These are phyloP conservation scores for Rhizopus arrhizus DNA, from an alignment of 371 early-diverging fungal species.

Conservation along the genomic window DNA sequence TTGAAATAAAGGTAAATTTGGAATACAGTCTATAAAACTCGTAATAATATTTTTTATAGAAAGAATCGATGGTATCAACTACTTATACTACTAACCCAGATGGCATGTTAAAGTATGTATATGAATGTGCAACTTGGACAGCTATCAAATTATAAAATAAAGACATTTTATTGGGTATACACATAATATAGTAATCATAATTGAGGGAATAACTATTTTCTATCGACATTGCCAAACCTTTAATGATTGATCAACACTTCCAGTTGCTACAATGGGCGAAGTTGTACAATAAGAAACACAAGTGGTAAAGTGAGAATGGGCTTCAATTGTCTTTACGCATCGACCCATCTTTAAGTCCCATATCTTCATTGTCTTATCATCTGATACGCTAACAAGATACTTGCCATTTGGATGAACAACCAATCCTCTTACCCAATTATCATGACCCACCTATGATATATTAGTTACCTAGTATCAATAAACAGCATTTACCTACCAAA, in stretches of 20 bases:
- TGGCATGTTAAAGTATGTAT: slow-evolving; percentile 84
- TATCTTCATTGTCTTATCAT: slow-evolving; percentile 83
- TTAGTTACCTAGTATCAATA: slow-evolving; percentile 15
- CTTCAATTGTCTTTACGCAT: slow-evolving; percentile 75
- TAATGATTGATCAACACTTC: slow-evolving; percentile 74
- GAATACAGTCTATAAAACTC: background rate
- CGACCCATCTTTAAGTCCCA: slow-evolving; percentile 87
- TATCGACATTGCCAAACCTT: slow-evolving; percentile 68
- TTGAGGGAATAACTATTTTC: background rate
- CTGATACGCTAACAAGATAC: slow-evolving; percentile 74
- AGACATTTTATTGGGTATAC: too few species aligned
- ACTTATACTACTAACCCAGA: slow-evolving; percentile 60
- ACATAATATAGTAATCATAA: background rate
- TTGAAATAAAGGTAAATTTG: slow-evolving; percentile 61
- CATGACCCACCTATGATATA: slow-evolving; percentile 75
- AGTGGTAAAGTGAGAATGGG: slow-evolving; percentile 87
- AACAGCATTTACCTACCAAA: slow-evolving; percentile 48
- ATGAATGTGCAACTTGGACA: slow-evolving; percentile 69
- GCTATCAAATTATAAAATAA: slow-evolving; percentile 40
- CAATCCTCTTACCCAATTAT: slow-evolving; percentile 90
- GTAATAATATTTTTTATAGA: slow-evolving; percentile 34
- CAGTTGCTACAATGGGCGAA: slow-evolving; percentile 74
- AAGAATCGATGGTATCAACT: slow-evolving; percentile 44
- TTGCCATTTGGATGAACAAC: slow-evolving; percentile 78
- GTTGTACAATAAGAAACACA: slow-evolving; percentile 51